Evolutionary conservation across 225 moss, liverwort and hornwort species (phyloP), one percentile per base, ranked within the genome.

Genomic region (Antitrichia curtipendula): DNA sequence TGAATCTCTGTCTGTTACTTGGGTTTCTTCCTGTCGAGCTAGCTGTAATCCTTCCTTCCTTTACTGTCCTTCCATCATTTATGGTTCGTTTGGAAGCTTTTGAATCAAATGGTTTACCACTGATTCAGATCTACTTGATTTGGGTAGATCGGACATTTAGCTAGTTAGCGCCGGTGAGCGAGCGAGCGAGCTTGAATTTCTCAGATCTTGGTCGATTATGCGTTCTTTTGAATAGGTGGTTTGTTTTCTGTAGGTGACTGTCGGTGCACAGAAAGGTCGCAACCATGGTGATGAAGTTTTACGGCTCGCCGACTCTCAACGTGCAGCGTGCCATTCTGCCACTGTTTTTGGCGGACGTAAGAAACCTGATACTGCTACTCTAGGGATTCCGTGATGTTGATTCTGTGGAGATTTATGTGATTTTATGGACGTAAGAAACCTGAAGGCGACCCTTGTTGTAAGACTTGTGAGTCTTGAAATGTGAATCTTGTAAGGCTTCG

Each of bases 231-330:
- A 64, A 64, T 36, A 64, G 50, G 50, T 68, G 40, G 52, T 64
- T n/a, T 82, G 71, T 65, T 34, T 36, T 85, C 61, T 74, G 77
- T n/a, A 85, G 62, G 62, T 36, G 16, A 53, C 25, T 36, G 24
- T 70, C 12, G 41, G 36, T 23, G 85, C 64, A 29, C 71, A 77
- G 32, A 45, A 85, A 78, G 70, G 41, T 70, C 16, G 63, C 87
- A 91, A 69, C 88, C 69, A 92, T 92, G 89, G 86, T 82, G 92
- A 93, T 93, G 91, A 93, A 88, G 73, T 40, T 91, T 1, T 91
- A 91, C 85, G 90, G 87, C 69, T 2, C 49, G 31, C 1, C 1
- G 9, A 82, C 89, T 81, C 25, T 52, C 52, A 91, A 90, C 38
- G 84, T 68, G n/a, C 78, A 93, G 45, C 90, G 90, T 60, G 91